Conservation (phyloP, 768 basidiomycete species). For the Naganishia randhawae region DNA sequence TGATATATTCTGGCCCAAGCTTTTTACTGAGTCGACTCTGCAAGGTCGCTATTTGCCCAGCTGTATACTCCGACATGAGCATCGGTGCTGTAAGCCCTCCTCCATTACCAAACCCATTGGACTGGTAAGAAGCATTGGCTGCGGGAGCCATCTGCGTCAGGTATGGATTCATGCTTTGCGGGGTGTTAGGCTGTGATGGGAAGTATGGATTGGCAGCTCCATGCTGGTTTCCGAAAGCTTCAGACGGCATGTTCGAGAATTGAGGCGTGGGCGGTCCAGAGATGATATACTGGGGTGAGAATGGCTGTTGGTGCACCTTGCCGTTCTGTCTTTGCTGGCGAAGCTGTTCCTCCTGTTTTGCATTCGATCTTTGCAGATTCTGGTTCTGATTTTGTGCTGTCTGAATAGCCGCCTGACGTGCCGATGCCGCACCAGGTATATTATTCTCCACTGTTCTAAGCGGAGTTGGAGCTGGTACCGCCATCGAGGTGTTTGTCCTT, state of each 20-base stretch:
- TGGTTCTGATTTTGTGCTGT: slow-evolving; percentile 13
- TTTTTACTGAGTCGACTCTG: slow-evolving; percentile 80
- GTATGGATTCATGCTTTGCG: not conserved
- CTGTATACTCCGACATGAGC: slow-evolving; percentile 62
- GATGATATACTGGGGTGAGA: slow-evolving; percentile 24
- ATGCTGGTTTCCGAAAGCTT: slow-evolving; percentile 16
- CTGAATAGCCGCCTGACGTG: slow-evolving; percentile 21
- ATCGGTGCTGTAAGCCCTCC: slow-evolving; percentile 37
- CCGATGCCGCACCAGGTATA: slow-evolving; percentile 24
- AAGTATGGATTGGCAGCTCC: slow-evolving; percentile 7
- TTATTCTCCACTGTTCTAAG: not conserved
- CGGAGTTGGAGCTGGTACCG: slow-evolving; percentile 29
- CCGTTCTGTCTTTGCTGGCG: not conserved
- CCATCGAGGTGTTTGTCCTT: slow-evolving; percentile 6
- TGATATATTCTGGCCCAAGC: slow-evolving; percentile 91
- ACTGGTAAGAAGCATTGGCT: slow-evolving; percentile 13
- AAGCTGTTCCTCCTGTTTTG: not conserved
- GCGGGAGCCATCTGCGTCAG: slow-evolving; percentile 13
- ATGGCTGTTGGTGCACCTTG: slow-evolving; percentile 10
- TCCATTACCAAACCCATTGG: slow-evolving; percentile 13
- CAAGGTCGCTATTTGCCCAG: slow-evolving; percentile 64
- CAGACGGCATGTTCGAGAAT: not conserved
- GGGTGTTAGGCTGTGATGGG: not conserved
- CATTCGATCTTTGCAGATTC: slow-evolving; percentile 5
- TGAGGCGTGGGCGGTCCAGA: not conserved